phyloP scores from a whole-genome alignment of 768 basidiomycete species.

The Pleurotus djamor region DNA sequence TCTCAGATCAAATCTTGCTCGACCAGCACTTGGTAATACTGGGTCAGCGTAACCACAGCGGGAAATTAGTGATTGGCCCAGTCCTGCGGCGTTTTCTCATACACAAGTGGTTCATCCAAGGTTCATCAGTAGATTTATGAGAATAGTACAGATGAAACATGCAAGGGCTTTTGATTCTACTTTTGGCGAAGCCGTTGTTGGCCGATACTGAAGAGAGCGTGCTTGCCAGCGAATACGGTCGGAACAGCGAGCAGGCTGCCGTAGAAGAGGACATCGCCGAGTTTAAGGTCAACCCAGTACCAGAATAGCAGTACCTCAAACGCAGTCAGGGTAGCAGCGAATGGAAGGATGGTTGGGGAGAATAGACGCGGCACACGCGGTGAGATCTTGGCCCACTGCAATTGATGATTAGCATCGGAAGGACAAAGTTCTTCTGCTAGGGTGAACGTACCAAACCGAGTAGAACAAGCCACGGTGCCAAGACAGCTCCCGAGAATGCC shows the following conservation, averaged over 20 bases:
- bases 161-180: slow-evolving; percentile 21
- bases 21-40: too few species aligned
- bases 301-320: slow-evolving; percentile 82
- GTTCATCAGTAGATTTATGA: not conserved
- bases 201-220: slow-evolving; percentile 65
- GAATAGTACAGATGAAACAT: not conserved
- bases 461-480: slow-evolving; percentile 77
- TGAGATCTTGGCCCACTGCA: slow-evolving; percentile 65
- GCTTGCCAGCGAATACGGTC: slow-evolving; percentile 70
- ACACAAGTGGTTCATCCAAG: too few species aligned
- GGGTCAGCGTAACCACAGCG: too few species aligned
- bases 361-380: slow-evolving; percentile 60
- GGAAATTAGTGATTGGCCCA: too few species aligned
- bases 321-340: slow-evolving; percentile 66
- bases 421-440: too few species aligned
- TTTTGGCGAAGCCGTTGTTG: slow-evolving; percentile 49
- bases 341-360: slow-evolving; percentile 68
- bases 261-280: slow-evolving; percentile 80
- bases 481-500: slow-evolving; percentile 57
- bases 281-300: slow-evolving; percentile 86
- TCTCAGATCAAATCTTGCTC: too few species aligned
- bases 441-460: slow-evolving; percentile 59
- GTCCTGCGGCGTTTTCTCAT: too few species aligned
- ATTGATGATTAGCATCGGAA: too few species aligned
- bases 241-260: slow-evolving; percentile 60